phyloP scores from a whole-genome alignment of 2,329 filamentous ascomycete genomes.

The Monosporascus ibericus region DNA sequence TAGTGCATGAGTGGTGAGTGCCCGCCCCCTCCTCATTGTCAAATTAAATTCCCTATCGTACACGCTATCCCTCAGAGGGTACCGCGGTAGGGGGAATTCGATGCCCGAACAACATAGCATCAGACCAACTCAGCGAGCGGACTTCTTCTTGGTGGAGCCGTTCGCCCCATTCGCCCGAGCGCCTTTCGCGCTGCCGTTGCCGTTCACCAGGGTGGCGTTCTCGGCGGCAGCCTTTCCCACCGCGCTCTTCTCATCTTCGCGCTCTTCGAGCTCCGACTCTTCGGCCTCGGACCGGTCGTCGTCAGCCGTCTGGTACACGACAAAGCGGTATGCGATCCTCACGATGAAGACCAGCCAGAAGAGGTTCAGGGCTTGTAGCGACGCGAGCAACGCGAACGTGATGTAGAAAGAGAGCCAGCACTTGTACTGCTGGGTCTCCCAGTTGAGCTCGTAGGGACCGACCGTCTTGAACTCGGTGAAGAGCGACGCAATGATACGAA shows the following conservation, averaged over 20 bases:
- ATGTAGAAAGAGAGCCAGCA: constrained; percentile 64
- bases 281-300: constrained; percentile 69
- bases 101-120: too few species aligned
- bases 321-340: constrained; percentile 66
- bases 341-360: constrained; percentile 79
- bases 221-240: constrained; percentile 24
- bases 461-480: constrained; percentile 70
- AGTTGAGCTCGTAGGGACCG: constrained; percentile 70
- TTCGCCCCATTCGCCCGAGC: constrained; percentile 12
- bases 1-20: too few species aligned
- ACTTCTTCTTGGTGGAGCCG: constrained; percentile 18
- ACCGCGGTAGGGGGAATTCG: too few species aligned
- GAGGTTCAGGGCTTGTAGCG: constrained; percentile 68
- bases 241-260: constrained; percentile 18
- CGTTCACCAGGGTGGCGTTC: constrained; percentile 18
- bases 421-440: constrained; percentile 73
- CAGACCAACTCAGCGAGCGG: constrained; percentile 8
- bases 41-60: constrained; percentile 9
- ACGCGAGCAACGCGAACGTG: constrained; percentile 56
- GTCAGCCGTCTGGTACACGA: constrained; percentile 53
- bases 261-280: constrained; percentile 53
- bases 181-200: constrained; percentile 7
- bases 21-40: too few species aligned
- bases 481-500: constrained; percentile 68
- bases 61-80: constrained; percentile 1